These are phyloP conservation scores for Corymbia maculata DNA, from an alignment of 345 rosid species.

Conservation along the genomic window DNA sequence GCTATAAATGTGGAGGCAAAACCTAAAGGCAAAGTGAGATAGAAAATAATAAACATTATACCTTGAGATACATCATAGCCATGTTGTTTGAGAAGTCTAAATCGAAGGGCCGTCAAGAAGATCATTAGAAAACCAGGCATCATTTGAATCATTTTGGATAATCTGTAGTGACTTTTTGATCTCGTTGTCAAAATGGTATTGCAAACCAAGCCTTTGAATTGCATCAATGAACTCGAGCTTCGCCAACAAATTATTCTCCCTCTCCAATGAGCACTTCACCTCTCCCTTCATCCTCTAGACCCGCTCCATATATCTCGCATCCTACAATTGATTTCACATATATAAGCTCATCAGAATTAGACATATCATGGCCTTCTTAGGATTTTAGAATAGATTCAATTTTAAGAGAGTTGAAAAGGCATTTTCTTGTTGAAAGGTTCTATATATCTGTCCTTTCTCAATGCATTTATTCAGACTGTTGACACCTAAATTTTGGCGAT, in stretches of 20 bases:
- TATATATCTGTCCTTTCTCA: too few species aligned
- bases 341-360: neutral
- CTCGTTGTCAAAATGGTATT: slow-evolving; percentile 4
- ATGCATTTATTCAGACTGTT: too few species aligned
- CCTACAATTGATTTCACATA: neutral
- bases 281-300: neutral
- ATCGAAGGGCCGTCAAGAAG: slow-evolving; percentile 5
- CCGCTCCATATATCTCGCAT: neutral
- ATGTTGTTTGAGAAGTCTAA: slow-evolving; percentile 15
- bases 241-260: neutral
- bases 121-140: neutral
- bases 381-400: neutral
- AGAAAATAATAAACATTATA: neutral
- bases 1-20: neutral
- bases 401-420: too few species aligned
- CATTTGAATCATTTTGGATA: neutral
- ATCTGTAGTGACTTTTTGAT: neutral
- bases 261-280: neutral
- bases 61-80: slow-evolving; percentile 9
- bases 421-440: too few species aligned
- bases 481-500: too few species aligned
- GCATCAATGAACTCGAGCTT: slow-evolving; percentile 8
- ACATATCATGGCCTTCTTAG: neutral
- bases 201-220: slow-evolving; percentile 9
- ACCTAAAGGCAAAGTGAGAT: neutral